A percentile compares a stretch with the other conserved stretches of the same genome.
phyloP scores from a whole-genome alignment of 129 eudicot species.

The sunflower (Helianthus annuus) region HanXRQr2.0-SUNRISE NC_035445.2:113061617-113062116 shows the following conservation, averaged over 20 bases:
- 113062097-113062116: too few species aligned
- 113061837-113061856: slow-evolving; percentile 85
- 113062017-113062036: slow-evolving; percentile 80
- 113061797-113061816: slow-evolving; percentile 98
- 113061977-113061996: slow-evolving; percentile 95
- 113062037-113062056: slow-evolving; percentile 81
- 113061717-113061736: slow-evolving; percentile 51
- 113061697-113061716: slow-evolving; percentile 17
- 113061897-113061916: slow-evolving; percentile 84
- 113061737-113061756: slow-evolving; percentile 95
- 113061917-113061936: slow-evolving; percentile 84
- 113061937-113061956: slow-evolving; percentile 61
- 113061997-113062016: slow-evolving; percentile 86
- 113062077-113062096: neutral
- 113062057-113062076: slow-evolving; percentile 5
- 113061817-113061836: slow-evolving; percentile 99
- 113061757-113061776: slow-evolving; percentile 96
- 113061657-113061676: neutral
- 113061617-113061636: too few species aligned
- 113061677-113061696: neutral
- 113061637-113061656: too few species aligned
- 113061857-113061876: slow-evolving; percentile 67
- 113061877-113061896: slow-evolving; percentile 85
- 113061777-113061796: slow-evolving; percentile 98
- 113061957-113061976: slow-evolving; percentile 67